These are phyloP conservation scores for Dendrobium huoshanense DNA, from an alignment of 106 monocot species.

Conservation along the genomic window DNA sequence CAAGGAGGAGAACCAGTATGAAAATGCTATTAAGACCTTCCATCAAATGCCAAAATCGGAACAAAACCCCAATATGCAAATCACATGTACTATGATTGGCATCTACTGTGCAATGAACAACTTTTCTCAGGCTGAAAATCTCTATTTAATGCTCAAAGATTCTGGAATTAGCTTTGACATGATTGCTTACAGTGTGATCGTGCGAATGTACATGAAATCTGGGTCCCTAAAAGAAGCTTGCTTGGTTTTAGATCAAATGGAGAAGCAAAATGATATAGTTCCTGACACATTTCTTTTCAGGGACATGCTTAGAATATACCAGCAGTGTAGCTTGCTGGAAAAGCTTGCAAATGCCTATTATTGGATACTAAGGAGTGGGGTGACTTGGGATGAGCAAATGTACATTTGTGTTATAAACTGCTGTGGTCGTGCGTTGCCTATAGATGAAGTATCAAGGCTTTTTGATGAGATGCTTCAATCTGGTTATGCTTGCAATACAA, in stretches of 20 bases:
- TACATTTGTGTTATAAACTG: constrained; percentile 93
- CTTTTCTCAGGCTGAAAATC: constrained; percentile 63
- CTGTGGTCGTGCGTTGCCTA: constrained; percentile 72
- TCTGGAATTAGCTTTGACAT: constrained; percentile 58
- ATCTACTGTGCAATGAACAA: constrained; percentile 48
- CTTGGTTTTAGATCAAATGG: constrained; percentile 60
- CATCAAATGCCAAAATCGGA: constrained; percentile 50
- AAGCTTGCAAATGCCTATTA: constrained; percentile 70
- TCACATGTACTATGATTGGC: constrained; percentile 84
- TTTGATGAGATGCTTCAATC: constrained; percentile 73
- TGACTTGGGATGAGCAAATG: constrained; percentile 74
- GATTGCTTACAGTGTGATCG: constrained; percentile 76
- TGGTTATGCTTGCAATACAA: constrained; percentile 50
- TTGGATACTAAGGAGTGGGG: constrained; percentile 46
- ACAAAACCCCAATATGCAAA: constrained; percentile 58
- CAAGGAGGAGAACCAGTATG: constrained; percentile 65
- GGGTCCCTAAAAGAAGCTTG: constrained; percentile 64
- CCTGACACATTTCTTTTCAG: constrained; percentile 78
- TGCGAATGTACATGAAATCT: constrained; percentile 86
- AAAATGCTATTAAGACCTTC: constrained; percentile 59
- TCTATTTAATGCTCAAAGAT: constrained; percentile 54
- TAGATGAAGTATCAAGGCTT: constrained; percentile 84
- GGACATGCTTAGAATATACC: constrained; percentile 93
- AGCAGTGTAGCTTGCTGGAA: constrained; percentile 54
- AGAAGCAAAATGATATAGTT: constrained; percentile 56